phyloP scores from a whole-genome alignment of 2,329 filamentous ascomycete species.

The Thielaviopsis ethacetica region DNA sequence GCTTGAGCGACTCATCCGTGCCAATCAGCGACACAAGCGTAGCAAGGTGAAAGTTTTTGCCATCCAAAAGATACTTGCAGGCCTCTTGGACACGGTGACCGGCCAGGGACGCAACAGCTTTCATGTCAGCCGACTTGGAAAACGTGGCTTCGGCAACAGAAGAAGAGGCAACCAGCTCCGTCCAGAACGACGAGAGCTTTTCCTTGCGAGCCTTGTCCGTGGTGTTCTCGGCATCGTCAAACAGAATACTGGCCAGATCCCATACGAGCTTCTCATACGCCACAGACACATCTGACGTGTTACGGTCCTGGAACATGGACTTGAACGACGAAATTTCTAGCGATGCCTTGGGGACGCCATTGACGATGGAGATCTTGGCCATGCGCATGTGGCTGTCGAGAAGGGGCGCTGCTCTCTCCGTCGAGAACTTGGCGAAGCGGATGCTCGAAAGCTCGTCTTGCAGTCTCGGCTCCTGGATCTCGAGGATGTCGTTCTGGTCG shows the following conservation, averaged over 20 bases:
- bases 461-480: constrained; percentile 38
- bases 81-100: constrained; percentile 68
- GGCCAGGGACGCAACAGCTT: constrained; percentile 65
- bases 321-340: constrained; percentile 24
- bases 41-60: constrained; percentile 67
- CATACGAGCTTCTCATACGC: constrained; percentile 62
- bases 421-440: constrained; percentile 45
- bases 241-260: constrained; percentile 74
- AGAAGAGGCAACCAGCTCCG: constrained; percentile 45
- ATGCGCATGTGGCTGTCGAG: constrained; percentile 38
- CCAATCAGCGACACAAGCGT: constrained; percentile 74
- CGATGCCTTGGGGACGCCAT: constrained; percentile 43
- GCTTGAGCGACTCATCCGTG: constrained; percentile 48
- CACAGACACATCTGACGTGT: constrained; percentile 26
- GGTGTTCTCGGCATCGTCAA: constrained; percentile 41
- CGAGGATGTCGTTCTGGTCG: constrained; percentile 17
- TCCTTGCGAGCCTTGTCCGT: constrained; percentile 32
- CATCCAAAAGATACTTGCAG: constrained; percentile 60
- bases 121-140: constrained; percentile 56
- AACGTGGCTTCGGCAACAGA: constrained; percentile 38
- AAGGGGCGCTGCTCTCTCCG: constrained; percentile 38
- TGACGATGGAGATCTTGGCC: constrained; percentile 34
- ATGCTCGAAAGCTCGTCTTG: constrained; percentile 49
- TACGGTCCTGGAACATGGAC: constrained; percentile 25
- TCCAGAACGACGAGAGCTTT: constrained; percentile 51